Evolutionary conservation across 257 asterid species (phyloP).

Genomic region (Paulownia fortunei): DNA sequence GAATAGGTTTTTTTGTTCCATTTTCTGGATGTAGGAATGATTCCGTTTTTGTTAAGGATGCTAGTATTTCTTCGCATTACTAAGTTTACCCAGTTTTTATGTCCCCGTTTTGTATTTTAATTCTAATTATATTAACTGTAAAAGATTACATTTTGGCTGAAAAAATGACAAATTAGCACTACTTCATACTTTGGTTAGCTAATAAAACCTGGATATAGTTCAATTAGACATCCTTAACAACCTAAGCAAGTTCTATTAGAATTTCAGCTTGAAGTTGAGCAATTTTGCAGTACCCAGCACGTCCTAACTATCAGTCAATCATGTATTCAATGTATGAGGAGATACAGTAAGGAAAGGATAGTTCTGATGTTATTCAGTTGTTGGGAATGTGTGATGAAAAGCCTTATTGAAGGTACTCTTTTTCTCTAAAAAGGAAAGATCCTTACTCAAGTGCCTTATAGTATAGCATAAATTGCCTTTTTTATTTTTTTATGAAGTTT

Average conservation of each 20-base stretch:
- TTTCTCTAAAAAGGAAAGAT: background rate
- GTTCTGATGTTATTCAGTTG: background rate
- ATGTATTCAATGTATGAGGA: background rate
- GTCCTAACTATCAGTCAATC: background rate
- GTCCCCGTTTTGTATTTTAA: background rate
- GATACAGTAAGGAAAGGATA: background rate
- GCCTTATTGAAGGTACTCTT: background rate
- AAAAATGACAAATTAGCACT: background rate
- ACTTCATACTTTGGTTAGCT: background rate
- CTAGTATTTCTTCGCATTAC: background rate
- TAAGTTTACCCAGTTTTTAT: background rate
- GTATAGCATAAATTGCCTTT: constrained; percentile 1
- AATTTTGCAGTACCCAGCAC: background rate
- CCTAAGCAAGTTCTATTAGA: background rate
- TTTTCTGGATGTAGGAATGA: too few species aligned
- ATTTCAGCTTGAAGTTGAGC: background rate
- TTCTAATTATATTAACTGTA: background rate
- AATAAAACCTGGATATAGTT: background rate
- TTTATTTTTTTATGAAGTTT: background rate
- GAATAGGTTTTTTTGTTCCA: too few species aligned
- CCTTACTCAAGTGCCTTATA: constrained; percentile 10
- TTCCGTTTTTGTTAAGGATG: too few species aligned
- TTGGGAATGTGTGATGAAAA: background rate
- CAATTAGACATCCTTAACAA: background rate
- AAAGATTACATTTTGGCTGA: background rate